Conservation (phyloP, 2,329 filamentous ascomycete species). For the Sporothrix curviconia region DNA sequence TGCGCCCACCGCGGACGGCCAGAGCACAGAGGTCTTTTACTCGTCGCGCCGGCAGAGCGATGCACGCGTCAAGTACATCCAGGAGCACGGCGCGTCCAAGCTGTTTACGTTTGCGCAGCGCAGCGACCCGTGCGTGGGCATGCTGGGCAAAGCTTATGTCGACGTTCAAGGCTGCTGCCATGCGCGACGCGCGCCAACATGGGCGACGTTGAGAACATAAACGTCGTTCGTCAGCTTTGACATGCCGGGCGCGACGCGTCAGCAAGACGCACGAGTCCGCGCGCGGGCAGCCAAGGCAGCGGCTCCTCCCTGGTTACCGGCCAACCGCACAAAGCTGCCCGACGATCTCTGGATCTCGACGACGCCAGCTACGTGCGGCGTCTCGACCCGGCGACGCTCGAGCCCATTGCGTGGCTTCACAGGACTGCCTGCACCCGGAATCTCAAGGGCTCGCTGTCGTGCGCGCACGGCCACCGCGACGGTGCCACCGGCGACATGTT, state of each 20-base stretch:
- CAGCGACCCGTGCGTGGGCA: constrained; percentile 64
- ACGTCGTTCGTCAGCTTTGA: constrained; percentile 61
- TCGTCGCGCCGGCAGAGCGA: constrained; percentile 65
- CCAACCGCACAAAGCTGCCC: constrained; percentile 34
- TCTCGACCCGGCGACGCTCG: constrained; percentile 63
- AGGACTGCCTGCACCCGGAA: constrained; percentile 59
- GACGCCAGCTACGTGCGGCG: constrained; percentile 53
- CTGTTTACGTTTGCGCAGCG: constrained; percentile 63
- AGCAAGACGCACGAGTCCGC: too few species aligned
- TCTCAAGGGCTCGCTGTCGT: constrained; percentile 60
- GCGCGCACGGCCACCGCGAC: constrained; percentile 66
- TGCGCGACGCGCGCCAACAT: constrained; percentile 21
- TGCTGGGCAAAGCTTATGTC: constrained; percentile 68
- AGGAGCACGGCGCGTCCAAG: constrained; percentile 50
- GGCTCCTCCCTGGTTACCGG: constrained; percentile 19
- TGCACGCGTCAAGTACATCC: constrained; percentile 53
- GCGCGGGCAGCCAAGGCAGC: neutral
- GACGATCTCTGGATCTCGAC: constrained; percentile 48
- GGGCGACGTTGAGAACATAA: constrained; percentile 45
- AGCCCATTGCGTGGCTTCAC: constrained; percentile 59
- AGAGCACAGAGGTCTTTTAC: constrained; percentile 54
- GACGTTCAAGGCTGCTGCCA: constrained; percentile 37
- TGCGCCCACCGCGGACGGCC: constrained; percentile 27
- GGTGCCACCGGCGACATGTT: constrained; percentile 67
- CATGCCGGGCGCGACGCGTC: too few species aligned